Evolutionary conservation across 495 filamentous ascomycete species (phyloP), one percentile per base, ranked within the genome.

Genomic region (Clavariopsis aquatica): DNA sequence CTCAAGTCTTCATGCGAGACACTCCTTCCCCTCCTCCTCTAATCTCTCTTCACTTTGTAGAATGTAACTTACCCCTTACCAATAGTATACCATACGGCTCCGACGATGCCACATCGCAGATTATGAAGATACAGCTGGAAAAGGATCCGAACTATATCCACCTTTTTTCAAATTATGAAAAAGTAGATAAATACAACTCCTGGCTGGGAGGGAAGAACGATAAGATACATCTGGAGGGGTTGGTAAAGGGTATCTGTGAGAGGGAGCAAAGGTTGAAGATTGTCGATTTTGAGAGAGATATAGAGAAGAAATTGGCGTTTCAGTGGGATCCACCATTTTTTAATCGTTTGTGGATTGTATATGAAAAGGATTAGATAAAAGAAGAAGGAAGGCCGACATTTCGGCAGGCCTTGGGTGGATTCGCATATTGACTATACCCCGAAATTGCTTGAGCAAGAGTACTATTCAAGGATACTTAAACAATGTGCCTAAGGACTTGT

Each of bases 121-220:
- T 64, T 4, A 52, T 64, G 62, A 41, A 38, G 15, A 1, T 10
- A 24, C 47, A 59, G 43, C 29, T 53, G 19, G 17, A 29, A 0
- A 17, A 19, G 8, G 23, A 54, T 1, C 15, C 28, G 12, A 23
- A 20, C 10, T n/a, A 36, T 24, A 26, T 45, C 19, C 22, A 2
- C n/a, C 5, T 15, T 41, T 6, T 19, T 54, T 12, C 6, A 10
- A 23, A 34, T 19, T 24, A 52, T 34, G 31, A n/a, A 34, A 12
- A 34, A 34, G 31, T 34, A 6, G 31, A 34, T 5, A 12, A 12
- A 34, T 34, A 34, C 5, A 34, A n/a, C n/a, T n/a, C n/a, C 46
- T 55, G 51, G 63, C 17, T 60, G 23, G 49, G 55, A 23, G 12
- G 12, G 23, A 60, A 66, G 51, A 60, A 66, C 15, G 45, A 49